Percentiles rank a stretch among this genome's conserved stretches.
Evolutionary conservation across 192 early-diverging fungal species (phyloP).

Genomic region (Coemansia sp.): DNA sequence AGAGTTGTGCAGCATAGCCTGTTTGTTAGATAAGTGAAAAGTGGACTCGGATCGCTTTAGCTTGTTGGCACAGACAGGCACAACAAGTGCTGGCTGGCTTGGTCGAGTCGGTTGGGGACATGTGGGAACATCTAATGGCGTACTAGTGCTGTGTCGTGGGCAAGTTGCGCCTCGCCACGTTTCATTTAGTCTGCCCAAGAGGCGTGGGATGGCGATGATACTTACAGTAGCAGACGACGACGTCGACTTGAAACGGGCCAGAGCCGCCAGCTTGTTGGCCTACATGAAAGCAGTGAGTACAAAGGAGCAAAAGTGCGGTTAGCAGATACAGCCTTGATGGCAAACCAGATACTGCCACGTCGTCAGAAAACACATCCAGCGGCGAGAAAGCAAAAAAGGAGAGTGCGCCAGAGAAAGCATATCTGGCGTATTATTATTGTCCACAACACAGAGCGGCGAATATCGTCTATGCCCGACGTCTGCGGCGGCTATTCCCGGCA

Average conservation of each 20-base stretch:
- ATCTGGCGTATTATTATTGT: not conserved
- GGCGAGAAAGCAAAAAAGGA: not conserved
- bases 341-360: slow-evolving; percentile 47
- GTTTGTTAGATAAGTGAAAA: not conserved
- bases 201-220: slow-evolving; percentile 11
- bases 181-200: not conserved
- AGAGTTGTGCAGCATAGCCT: not conserved
- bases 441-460: not conserved
- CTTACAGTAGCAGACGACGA: slow-evolving; percentile 60
- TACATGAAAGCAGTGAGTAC: slow-evolving; percentile 17
- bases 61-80: not conserved
- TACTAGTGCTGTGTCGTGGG: not conserved
- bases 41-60: not conserved
- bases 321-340: not conserved
- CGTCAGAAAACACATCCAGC: slow-evolving; percentile 8
- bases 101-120: not conserved
- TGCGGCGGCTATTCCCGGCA: not conserved
- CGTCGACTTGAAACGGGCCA: slow-evolving; percentile 59
- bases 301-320: not conserved
- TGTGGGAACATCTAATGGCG: not conserved
- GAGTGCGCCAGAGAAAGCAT: not conserved
- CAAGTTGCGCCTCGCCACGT: slow-evolving; percentile 4
- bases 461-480: not conserved
- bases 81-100: not conserved
- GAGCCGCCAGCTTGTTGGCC: slow-evolving; percentile 45